Evolutionary conservation across 2,329 filamentous ascomycete species (phyloP).

Genomic region (Hymenoscyphus repandus): DNA sequence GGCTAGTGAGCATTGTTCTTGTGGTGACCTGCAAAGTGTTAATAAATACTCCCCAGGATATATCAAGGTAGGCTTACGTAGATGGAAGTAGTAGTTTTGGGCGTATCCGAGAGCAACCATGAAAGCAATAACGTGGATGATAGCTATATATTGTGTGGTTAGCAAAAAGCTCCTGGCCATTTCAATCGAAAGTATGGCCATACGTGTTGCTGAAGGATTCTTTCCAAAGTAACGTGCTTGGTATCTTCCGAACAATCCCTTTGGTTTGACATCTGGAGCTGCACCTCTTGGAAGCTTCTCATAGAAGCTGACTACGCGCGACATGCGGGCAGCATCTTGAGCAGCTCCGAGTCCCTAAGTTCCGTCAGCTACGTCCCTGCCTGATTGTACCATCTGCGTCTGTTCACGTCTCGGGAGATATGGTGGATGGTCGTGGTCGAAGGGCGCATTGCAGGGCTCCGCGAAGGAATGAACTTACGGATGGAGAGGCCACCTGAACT

Average conservation of each 20-base stretch:
- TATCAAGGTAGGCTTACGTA: slow-evolving; percentile 62
- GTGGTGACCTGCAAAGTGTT: slow-evolving; percentile 73
- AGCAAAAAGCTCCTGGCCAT: too few relatives aligned
- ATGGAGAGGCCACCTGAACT: slow-evolving; percentile 32
- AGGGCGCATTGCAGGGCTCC: background rate
- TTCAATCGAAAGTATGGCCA: slow-evolving; percentile 41
- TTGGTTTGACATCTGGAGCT: slow-evolving; percentile 76
- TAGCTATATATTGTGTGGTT: slow-evolving; percentile 49
- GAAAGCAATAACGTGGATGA: slow-evolving; percentile 78
- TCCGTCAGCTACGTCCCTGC: slow-evolving; percentile 33
- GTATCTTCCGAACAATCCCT: slow-evolving; percentile 83
- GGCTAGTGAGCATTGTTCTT: slow-evolving; percentile 99
- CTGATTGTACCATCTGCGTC: background rate
- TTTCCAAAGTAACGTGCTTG: slow-evolving; percentile 92
- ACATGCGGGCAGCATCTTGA: slow-evolving; percentile 95
- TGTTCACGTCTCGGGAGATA: background rate
- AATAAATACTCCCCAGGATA: slow-evolving; percentile 7
- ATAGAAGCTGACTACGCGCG: slow-evolving; percentile 97
- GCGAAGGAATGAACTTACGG: slow-evolving; percentile 24
- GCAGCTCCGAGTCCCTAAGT: slow-evolving; percentile 85
- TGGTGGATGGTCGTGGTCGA: background rate
- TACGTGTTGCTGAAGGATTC: slow-evolving; percentile 85
- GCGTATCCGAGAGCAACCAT: slow-evolving; percentile 83
- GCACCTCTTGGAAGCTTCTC: slow-evolving; percentile 92
- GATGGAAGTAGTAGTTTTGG: slow-evolving; percentile 99